Conservation (phyloP, 148 eudicot species). For the Vaccinium myrtillus region DNA sequence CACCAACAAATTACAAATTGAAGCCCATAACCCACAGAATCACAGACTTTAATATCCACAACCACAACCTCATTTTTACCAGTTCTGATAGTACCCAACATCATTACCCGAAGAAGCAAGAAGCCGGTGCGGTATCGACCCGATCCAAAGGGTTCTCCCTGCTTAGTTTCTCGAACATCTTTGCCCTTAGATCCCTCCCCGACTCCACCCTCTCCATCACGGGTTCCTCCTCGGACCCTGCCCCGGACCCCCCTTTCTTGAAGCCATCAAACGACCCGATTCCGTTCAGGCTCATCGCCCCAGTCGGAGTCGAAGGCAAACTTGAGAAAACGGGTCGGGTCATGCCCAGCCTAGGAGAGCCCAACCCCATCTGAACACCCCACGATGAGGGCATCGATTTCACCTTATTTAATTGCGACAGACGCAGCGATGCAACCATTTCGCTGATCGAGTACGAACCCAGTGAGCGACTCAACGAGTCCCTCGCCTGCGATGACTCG, state of each 20-base stretch:
- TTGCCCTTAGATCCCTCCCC: neutral
- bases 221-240: conserved; percentile 7
- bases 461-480: neutral
- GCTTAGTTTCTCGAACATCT: conserved; percentile 8
- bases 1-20: neutral
- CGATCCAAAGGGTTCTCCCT: conserved; percentile 12
- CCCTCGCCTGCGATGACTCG: conserved; percentile 1
- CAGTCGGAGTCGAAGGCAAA: conserved; percentile 16
- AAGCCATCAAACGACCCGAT: neutral
- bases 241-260: neutral
- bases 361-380: neutral
- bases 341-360: neutral
- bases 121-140: neutral
- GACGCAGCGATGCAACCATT: conserved; percentile 7
- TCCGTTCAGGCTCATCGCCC: neutral
- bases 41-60: neutral
- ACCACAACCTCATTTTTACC: conserved; percentile 2
- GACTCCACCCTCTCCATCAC: conserved; percentile 15
- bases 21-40: neutral
- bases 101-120: neutral
- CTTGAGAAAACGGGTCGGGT: conserved; percentile 15
- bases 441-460: conserved; percentile 8
- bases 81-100: conserved; percentile 13
- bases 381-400: conserved; percentile 7
- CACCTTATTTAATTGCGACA: conserved; percentile 14